Conservation (phyloP, 192 early-diverging fungal genomes). For the Irineochytrium annulatum region DNA sequence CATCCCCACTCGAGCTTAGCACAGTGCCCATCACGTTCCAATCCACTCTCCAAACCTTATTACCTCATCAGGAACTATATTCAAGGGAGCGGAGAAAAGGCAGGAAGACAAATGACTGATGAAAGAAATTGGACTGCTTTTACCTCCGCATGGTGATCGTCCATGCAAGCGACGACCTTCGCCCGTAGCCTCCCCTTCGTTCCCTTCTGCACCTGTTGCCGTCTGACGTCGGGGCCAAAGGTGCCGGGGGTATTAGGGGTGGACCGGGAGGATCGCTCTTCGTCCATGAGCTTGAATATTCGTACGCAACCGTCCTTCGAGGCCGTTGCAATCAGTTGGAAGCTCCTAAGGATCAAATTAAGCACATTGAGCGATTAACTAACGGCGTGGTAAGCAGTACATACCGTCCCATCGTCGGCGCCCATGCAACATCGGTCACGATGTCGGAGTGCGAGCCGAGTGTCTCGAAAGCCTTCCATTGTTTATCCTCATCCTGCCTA, state of each 20-base stretch:
- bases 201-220: neutral
- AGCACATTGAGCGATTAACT: too few relatives aligned
- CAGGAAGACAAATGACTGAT: neutral
- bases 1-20: conserved; percentile 73
- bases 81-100: neutral
- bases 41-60: conserved; percentile 72
- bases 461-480: conserved; percentile 60
- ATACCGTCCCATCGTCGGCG: conserved; percentile 44
- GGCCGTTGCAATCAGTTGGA: conserved; percentile 80
- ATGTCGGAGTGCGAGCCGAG: conserved; percentile 59
- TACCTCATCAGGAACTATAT: neutral
- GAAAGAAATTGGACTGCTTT: neutral
- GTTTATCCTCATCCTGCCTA: conserved; percentile 20
- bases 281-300: conserved; percentile 67
- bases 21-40: conserved; percentile 87
- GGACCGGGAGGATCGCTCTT: conserved; percentile 11
- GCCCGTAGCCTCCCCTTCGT: conserved; percentile 45
- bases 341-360: conserved; percentile 36
- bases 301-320: conserved; percentile 72
- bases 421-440: conserved; percentile 64
- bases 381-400: too few relatives aligned
- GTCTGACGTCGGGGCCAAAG: conserved; percentile 12
- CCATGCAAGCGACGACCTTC: conserved; percentile 52
- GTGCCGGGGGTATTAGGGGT: conserved; percentile 19
- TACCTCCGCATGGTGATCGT: conserved; percentile 60